Conservation (phyloP, 2,329 filamentous ascomycete genomes). For the Sporothrix mexicana region DNA sequence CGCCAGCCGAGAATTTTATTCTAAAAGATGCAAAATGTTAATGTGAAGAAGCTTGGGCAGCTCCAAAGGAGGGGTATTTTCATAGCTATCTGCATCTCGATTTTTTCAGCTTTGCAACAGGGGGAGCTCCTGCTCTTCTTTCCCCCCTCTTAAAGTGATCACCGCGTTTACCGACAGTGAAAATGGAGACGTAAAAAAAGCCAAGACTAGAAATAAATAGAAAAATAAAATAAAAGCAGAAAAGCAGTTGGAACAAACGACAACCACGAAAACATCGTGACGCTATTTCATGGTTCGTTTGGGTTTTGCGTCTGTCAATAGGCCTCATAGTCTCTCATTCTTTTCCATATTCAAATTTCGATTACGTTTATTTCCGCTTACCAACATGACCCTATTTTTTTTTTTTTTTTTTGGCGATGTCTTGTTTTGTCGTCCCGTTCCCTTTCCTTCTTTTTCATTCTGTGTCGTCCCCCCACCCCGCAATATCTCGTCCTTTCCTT, state of each 20-base stretch:
- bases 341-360: neutral
- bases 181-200: neutral
- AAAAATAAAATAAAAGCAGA: neutral
- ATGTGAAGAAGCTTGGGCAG: too few relatives aligned
- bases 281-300: neutral
- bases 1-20: neutral
- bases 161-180: conserved; percentile 13
- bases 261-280: conserved; percentile 3
- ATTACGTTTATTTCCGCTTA: conserved; percentile 11
- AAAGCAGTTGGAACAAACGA: neutral
- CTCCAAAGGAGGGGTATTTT: neutral
- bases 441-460: neutral
- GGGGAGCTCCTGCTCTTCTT: conserved; percentile 11
- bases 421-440: neutral
- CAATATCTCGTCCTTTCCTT: neutral
- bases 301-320: neutral
- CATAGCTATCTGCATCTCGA: conserved; percentile 9
- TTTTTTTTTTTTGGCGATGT: neutral
- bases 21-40: too few relatives aligned
- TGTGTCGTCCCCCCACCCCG: neutral
- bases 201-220: neutral
- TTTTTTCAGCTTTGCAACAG: conserved; percentile 5
- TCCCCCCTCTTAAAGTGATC: neutral
- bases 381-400: neutral
- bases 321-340: neutral